phyloP scores from a whole-genome alignment of 441 rosid species.

The Pelargonium citronellum region DNA sequence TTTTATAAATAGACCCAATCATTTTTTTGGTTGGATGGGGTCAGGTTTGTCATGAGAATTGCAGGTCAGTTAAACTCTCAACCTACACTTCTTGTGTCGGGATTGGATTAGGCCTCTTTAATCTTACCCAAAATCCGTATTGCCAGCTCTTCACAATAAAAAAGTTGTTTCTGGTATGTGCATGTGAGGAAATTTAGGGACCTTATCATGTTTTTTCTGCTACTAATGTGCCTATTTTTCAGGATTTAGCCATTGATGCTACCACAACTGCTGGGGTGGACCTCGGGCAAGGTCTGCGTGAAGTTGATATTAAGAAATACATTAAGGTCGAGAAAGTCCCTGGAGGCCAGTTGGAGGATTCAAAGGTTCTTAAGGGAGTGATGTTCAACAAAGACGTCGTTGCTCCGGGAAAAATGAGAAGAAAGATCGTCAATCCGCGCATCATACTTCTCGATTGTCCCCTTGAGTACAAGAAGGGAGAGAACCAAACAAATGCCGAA shows the following conservation, averaged over 20 bases:
- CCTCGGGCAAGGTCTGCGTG: constrained; percentile 27
- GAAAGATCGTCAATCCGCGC: constrained; percentile 26
- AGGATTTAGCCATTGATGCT: constrained; percentile 28
- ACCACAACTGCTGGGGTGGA: constrained; percentile 23
- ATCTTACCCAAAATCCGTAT: no score
- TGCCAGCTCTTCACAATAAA: neutral
- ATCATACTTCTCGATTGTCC: constrained; percentile 25
- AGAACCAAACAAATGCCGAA: constrained; percentile 27
- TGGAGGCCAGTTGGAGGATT: constrained; percentile 26
- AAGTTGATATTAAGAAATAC: constrained; percentile 24
- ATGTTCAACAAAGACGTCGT: constrained; percentile 26
- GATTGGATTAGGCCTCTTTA: no score
- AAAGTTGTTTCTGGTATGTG: neutral
- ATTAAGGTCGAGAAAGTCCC: constrained; percentile 25
- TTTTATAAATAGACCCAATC: no score
- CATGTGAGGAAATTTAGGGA: neutral
- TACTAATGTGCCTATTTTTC: neutral
- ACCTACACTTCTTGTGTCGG: no score
- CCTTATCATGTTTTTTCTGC: neutral
- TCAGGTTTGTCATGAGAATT: no score
- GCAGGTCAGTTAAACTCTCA: no score
- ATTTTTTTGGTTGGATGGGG: no score
- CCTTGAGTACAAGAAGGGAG: constrained; percentile 28
- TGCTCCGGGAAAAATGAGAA: constrained; percentile 28
- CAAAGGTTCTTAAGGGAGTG: constrained; percentile 25